Evolutionary conservation across 2,329 filamentous ascomycete species (phyloP), one percentile per base, ranked within the genome.

Genomic region (Penicillium hesseltinei): DNA sequence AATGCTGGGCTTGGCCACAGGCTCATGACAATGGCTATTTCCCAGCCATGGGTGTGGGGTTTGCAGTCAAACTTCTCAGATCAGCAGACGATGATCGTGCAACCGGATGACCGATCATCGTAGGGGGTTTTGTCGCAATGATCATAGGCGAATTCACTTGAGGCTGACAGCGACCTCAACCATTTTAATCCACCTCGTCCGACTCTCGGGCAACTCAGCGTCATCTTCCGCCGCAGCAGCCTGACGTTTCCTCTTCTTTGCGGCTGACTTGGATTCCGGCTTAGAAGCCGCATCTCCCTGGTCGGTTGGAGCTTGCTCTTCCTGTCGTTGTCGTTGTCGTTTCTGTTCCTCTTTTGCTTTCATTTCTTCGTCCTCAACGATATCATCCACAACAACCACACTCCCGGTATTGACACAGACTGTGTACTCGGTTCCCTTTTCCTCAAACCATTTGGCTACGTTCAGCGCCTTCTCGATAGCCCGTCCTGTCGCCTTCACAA

Each of bases 331-430:
- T 27, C 62, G 53, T 49, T 62, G 54, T 60, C 49, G 47, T 61
- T 61, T 68, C 64, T 62, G 62, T 35, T 64, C 51, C 53, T 71
- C 62, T 54, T 62, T 64, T 55, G 66, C 54, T 57, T 72, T 69
- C 42, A 62, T 62, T 49, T 69, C 67, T 46, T 72, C 71, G 46
- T 75, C 70, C 51, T 76, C 74, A 31, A 81, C 77, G 53, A 88
- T 78, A 76, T 87, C 84, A 75, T 88, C 85, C 54, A 87, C 79
- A 44, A 83, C 82, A 54, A 78, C 72, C 46, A 84, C 80, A 69
- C 75, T 84, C 27, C 83, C 84, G 60, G 83, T 84, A 66, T 77
- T 78, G 39, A 87, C 72, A 47, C 72, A 73, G 4, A 86, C 82
- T 7, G 65, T 67, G 68, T 79, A 86, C 59, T 75, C 71, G 52